These are phyloP conservation scores for Teunomyces cretensis DNA, from an alignment of 805 yeast genomes.

Conservation along the genomic window DNA sequence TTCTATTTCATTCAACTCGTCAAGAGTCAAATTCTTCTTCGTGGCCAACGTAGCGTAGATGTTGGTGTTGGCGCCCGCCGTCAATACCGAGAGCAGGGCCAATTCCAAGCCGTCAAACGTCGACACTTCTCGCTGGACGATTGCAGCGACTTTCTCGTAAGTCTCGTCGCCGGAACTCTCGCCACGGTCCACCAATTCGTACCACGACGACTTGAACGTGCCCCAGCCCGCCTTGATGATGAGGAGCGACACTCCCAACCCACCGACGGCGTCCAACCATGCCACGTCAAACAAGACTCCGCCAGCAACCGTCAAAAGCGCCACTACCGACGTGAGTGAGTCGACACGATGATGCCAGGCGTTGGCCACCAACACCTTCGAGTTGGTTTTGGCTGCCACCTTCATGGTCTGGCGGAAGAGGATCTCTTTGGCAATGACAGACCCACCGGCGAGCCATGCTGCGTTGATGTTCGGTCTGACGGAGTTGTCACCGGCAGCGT, in stretches of 20 bases:
- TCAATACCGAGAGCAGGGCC: slow-evolving; percentile 45
- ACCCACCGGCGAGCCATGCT: slow-evolving; percentile 92
- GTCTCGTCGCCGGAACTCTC: slow-evolving; percentile 50
- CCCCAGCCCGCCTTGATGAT: slow-evolving; percentile 82
- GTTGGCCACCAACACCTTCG: slow-evolving; percentile 90
- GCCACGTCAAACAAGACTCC: slow-evolving; percentile 75
- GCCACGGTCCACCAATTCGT: slow-evolving; percentile 78
- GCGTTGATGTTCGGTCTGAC: slow-evolving; percentile 72
- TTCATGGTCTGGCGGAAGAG: slow-evolving; percentile 79
- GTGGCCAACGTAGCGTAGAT: slow-evolving; percentile 31
- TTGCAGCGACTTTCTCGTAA: slow-evolving; percentile 41
- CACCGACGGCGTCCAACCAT: slow-evolving; percentile 93
- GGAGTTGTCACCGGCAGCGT: neutral
- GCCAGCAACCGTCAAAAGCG: slow-evolving; percentile 81
- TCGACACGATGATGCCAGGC: slow-evolving; percentile 99
- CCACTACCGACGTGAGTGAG: slow-evolving; percentile 87
- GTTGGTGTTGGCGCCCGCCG: slow-evolving; percentile 60
- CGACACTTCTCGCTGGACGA: slow-evolving; percentile 33
- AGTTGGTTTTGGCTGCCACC: slow-evolving; percentile 74
- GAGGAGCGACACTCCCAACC: slow-evolving; percentile 76
- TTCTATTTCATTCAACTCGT: slow-evolving; percentile 31
- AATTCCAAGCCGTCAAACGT: slow-evolving; percentile 31
- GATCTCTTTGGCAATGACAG: slow-evolving; percentile 85
- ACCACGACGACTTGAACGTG: slow-evolving; percentile 67
- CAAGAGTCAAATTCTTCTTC: slow-evolving; percentile 22